phyloP scores from a whole-genome alignment of 257 asterid species.

The Solanum appendiculatum region DNA sequence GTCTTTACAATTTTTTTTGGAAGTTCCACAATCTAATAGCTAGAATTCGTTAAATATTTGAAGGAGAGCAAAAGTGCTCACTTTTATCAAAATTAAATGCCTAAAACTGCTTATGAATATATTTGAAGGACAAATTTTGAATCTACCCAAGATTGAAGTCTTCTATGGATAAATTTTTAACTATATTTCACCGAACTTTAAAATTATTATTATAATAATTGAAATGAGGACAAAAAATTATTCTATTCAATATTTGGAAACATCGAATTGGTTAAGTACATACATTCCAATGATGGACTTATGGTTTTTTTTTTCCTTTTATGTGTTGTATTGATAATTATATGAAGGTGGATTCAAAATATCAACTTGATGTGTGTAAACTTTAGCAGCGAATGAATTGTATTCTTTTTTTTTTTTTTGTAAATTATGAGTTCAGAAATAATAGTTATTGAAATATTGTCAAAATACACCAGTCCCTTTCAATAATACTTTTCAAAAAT shows the following conservation, averaged over 20 bases:
- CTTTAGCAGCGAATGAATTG: background rate
- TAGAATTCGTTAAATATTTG: background rate
- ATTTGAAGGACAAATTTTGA: no score
- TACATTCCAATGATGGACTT: background rate
- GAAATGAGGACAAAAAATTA: no score
- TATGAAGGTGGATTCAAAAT: background rate
- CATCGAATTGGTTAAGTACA: background rate
- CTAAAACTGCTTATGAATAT: background rate
- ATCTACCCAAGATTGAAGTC: background rate
- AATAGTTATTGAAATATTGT: background rate
- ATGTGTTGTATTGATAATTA: background rate
- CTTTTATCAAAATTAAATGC: no score
- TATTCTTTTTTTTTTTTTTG: no score
- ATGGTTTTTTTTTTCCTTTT: no score
- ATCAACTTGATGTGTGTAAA: background rate
- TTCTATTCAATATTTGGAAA: no score
- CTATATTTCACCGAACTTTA: no score
- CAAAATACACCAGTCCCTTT: background rate
- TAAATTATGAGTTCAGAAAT: background rate
- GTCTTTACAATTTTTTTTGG: no score
- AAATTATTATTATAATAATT: no score
- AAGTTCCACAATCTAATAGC: background rate
- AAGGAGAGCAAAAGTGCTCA: background rate
- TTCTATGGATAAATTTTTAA: no score
- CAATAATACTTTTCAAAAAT: background rate